Base-by-base conservation (phyloP, 306 rosid species). In the Cucurbita argyrosperma region DNA sequence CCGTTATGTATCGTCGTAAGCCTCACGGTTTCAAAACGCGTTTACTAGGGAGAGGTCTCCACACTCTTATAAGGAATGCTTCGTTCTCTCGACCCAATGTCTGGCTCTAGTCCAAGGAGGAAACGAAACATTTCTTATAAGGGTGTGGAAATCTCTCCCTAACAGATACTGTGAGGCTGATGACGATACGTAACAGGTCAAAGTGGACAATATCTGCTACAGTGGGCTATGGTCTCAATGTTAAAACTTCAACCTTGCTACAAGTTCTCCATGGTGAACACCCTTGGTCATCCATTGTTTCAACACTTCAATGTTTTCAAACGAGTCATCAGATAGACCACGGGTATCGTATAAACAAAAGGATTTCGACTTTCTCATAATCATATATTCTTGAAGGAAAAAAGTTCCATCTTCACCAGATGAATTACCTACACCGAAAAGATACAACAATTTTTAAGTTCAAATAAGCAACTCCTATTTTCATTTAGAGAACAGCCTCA, bases 331-430 rank as follows among this genome's bases (percentile, higher is more conserved):
- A 40, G 85, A 86, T 75, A 93, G 77, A 80, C 98, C 71, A 39
- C 96, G 92, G 7, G 94, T 93, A 86, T 93, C 98, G 71, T 78
- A 90, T 67, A 93, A 80, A 86, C 94, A 86, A 51, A 93, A 72
- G 14, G 94, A 87, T 10, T 82, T 77, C 15, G 92, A 87, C 46
- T 79, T 66, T 79, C 87, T 86, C 12, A 96, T 94, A 79, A 93
- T 85, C 96, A 86, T 89, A 80, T 86, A 90, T 80, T 85, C 93
- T 5, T 83, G 89, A 67, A 93, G 97, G 87, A 90, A 93, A 82
- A 77, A 81, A 13, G 98, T 93, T 80, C 96, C 98, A 75, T 82
- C 90, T 65, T 90, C 90, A 13, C 56, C 47, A 70, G 82, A 79
- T 68, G 90, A 88, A 83, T 85, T 85, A 84, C 80, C 97, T 90